Evolutionary conservation across 768 basidiomycete genomes (phyloP), one percentile per base, ranked within the genome.

Genomic region (Auricularia cornea): DNA sequence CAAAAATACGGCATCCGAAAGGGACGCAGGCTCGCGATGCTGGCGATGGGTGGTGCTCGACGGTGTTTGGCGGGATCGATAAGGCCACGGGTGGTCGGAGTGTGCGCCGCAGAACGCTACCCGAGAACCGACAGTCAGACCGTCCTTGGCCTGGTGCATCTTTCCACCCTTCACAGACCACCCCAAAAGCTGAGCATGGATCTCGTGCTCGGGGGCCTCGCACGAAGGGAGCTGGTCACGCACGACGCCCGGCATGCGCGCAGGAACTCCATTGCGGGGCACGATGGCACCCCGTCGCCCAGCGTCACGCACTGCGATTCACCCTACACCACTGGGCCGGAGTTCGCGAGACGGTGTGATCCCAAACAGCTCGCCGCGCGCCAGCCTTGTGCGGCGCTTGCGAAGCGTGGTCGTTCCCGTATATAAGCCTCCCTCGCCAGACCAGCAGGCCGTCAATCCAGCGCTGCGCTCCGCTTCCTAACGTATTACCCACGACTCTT

Each of bases 161-260:
- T 48, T 48, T 48, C 44, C 44, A 48, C 44, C 44, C 44, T 48
- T 48, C 44, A 48, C 44, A 48, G 16, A 48, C 44, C 20, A 48
- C 44, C 44, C 44, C 44, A 48, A 48, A 48, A 20, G 16, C 23
- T 18, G 44, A 20, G 44, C 44, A 48, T 48, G 44, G 5, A 48
- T 48, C 20, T 23, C 44, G 44, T 48, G 44, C 23, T 48, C 44
- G 5, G 23, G 38, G 20, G 44, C 44, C 44, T 48, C 44, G 23
- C 44, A 48, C 20, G 44, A 48, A 48, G 20, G 6, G 74, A 77
- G 59, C 73, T 71, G 12, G 70, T 74, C 59, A 79, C 79, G 66
- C 69, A 75, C 61, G 74, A 78, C 30, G 74, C 73, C 62, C 67
- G 77, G 64, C 75, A 77, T 32, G 23, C 67, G 68, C 72, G 38